Evolutionary conservation across 306 rosid genomes (phyloP).

Genomic region (Lablab purpureus): DNA sequence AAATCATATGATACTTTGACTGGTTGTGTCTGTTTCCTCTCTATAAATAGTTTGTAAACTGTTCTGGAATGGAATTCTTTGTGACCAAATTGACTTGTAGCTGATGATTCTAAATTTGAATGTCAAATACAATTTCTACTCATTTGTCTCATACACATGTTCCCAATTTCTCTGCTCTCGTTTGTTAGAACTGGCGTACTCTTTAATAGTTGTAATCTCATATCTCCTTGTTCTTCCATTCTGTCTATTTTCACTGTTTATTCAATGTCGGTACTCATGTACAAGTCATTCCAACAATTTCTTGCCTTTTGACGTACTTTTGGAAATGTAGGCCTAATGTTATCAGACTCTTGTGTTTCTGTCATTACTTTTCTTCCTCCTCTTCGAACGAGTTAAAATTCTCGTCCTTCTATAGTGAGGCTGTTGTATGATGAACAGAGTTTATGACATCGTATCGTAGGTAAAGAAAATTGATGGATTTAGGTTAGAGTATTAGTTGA

Average conservation of each 20-base stretch:
- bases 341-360: background rate
- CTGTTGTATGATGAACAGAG: constrained; percentile 11
- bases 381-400: background rate
- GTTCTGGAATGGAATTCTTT: constrained; percentile 13
- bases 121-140: background rate
- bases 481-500: constrained; percentile 11
- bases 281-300: constrained; percentile 15
- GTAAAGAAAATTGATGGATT: background rate
- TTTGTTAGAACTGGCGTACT: background rate
- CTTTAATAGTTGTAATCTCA: background rate
- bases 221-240: constrained; percentile 11
- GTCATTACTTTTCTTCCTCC: background rate
- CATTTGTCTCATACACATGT: background rate
- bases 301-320: background rate
- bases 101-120: constrained; percentile 18
- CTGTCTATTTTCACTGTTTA: background rate
- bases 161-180: background rate
- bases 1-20: constrained; percentile 11
- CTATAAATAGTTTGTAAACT: background rate
- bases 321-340: background rate
- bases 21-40: background rate
- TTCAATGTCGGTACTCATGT: constrained; percentile 4
- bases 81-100: constrained; percentile 6
- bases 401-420: background rate
- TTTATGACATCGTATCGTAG: background rate